A percentile compares a stretch with the other conserved stretches of the same genome.
phyloP scores from a whole-genome alignment of 768 basidiomycete genomes.

The Hygrocybe coccinea region DNA sequence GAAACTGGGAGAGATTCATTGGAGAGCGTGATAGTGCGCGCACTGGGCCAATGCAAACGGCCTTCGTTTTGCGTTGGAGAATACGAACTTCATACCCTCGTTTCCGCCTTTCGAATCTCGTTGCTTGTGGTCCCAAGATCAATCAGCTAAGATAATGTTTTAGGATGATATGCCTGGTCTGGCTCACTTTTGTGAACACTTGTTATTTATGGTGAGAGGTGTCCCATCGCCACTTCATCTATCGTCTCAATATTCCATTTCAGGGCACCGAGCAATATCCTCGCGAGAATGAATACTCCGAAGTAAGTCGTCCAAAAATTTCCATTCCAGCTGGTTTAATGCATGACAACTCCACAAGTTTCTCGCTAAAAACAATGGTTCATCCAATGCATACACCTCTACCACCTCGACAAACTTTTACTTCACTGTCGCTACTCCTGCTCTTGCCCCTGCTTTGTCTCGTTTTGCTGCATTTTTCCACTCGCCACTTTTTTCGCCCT shows the following conservation, averaged over 20 bases:
- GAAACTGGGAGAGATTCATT: not conserved
- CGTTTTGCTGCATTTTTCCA: slow-evolving; percentile 88
- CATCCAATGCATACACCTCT: slow-evolving; percentile 89
- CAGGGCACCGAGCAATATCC: slow-evolving; percentile 83
- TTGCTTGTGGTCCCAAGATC: not conserved
- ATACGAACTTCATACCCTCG: slow-evolving; percentile 46
- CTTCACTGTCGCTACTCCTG: slow-evolving; percentile 63
- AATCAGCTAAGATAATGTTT: not conserved
- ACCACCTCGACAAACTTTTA: slow-evolving; percentile 89
- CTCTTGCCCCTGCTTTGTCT: slow-evolving; percentile 63
- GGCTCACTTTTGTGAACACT: slow-evolving; percentile 93
- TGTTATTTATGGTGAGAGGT: slow-evolving; percentile 85
- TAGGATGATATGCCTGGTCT: slow-evolving; percentile 89
- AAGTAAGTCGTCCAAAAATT: slow-evolving; percentile 46
- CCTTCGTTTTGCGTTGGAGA: slow-evolving; percentile 50
- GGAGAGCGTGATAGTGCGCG: not conserved
- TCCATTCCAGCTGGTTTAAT: not conserved
- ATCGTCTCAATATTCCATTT: not conserved
- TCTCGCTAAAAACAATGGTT: slow-evolving; percentile 75
- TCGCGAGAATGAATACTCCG: slow-evolving; percentile 90
- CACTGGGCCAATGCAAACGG: not conserved
- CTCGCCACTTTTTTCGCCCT: slow-evolving; percentile 82
- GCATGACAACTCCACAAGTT: slow-evolving; percentile 40
- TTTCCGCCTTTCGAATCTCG: not conserved
- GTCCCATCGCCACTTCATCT: not conserved